These are phyloP conservation scores for Aurifilum marmelostoma DNA, from an alignment of 2,329 filamentous ascomycete genomes.

Conservation along the genomic window DNA sequence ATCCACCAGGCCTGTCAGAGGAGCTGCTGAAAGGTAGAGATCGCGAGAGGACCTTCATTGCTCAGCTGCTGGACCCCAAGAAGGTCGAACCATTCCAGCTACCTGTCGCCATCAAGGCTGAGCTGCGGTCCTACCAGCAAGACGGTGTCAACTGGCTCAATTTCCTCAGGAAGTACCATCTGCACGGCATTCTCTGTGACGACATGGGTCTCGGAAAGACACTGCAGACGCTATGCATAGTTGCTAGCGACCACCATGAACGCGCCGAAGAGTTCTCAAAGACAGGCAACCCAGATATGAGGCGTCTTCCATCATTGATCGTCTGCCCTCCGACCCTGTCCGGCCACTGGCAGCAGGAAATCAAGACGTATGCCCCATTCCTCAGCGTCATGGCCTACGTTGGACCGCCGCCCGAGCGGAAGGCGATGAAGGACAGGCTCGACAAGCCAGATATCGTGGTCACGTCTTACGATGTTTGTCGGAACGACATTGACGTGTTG, in stretches of 20 bases:
- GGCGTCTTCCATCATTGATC: constrained; percentile 85
- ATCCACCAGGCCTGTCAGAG: constrained; percentile 89
- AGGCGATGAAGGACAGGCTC: constrained; percentile 69
- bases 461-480: constrained; percentile 96
- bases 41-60: constrained; percentile 93
- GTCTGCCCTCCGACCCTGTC: constrained; percentile 95
- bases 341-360: constrained; percentile 98
- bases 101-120: constrained; percentile 95
- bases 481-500: constrained; percentile 89
- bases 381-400: constrained; percentile 88
- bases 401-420: constrained; percentile 81
- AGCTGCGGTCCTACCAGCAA: constrained; percentile 95
- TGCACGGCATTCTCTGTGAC: constrained; percentile 97
- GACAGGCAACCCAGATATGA: constrained; percentile 76
- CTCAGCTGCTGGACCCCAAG: constrained; percentile 92
- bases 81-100: constrained; percentile 95
- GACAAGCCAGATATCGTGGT: constrained; percentile 87
- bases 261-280: constrained; percentile 87
- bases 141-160: constrained; percentile 98
- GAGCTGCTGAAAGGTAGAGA: constrained; percentile 89
- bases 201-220: constrained; percentile 99
- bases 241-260: constrained; percentile 95
- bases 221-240: constrained; percentile 94
- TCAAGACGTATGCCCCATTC: constrained; percentile 94
- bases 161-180: constrained; percentile 96